phyloP scores from a whole-genome alignment of 2,329 filamentous ascomycete genomes.

The Cercospora berteroae region DNA sequence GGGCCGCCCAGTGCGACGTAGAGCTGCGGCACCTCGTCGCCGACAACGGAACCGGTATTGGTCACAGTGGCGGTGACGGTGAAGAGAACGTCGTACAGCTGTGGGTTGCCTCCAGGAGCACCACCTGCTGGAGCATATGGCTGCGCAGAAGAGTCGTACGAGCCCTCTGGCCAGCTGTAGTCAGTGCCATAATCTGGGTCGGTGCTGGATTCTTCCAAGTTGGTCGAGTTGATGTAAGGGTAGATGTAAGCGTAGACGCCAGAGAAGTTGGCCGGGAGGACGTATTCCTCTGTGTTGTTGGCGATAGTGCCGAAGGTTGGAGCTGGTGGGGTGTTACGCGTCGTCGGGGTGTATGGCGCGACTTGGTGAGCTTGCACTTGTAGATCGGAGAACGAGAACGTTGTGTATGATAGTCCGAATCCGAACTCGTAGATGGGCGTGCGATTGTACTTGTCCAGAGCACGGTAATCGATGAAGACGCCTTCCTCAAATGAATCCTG shows the following conservation, averaged over 20 bases:
- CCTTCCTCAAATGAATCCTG: slow-evolving; percentile 75
- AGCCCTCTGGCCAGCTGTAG: slow-evolving; percentile 58
- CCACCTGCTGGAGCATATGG: slow-evolving; percentile 59
- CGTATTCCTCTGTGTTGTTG: slow-evolving; percentile 62
- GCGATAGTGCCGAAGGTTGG: slow-evolving; percentile 64
- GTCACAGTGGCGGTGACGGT: slow-evolving; percentile 65
- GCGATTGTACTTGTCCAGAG: slow-evolving; percentile 65
- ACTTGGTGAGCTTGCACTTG: slow-evolving; percentile 53
- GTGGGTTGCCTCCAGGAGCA: slow-evolving; percentile 58
- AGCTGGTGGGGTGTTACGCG: slow-evolving; percentile 61
- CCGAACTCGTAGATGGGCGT: slow-evolving; percentile 77
- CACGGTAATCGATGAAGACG: slow-evolving; percentile 76
- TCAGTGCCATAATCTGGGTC: slow-evolving; percentile 61
- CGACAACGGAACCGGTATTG: slow-evolving; percentile 65
- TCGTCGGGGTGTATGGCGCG: slow-evolving; percentile 57
- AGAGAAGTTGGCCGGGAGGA: slow-evolving; percentile 62
- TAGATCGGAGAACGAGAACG: slow-evolving; percentile 71
- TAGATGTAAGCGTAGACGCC: slow-evolving; percentile 62
- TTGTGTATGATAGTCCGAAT: slow-evolving; percentile 67
- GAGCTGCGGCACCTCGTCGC: slow-evolving; percentile 72
- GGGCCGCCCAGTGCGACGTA: slow-evolving; percentile 77
- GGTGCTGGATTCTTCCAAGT: slow-evolving; percentile 56
- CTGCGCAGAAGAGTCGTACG: slow-evolving; percentile 61
- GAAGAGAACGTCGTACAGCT: slow-evolving; percentile 68
- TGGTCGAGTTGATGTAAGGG: slow-evolving; percentile 66